Percentiles rank a stretch among this genome's conserved stretches.
These are phyloP conservation scores for Oropetium thomaeum DNA, from an alignment of 176 grass and related monocot species.

Conservation along the genomic window DNA sequence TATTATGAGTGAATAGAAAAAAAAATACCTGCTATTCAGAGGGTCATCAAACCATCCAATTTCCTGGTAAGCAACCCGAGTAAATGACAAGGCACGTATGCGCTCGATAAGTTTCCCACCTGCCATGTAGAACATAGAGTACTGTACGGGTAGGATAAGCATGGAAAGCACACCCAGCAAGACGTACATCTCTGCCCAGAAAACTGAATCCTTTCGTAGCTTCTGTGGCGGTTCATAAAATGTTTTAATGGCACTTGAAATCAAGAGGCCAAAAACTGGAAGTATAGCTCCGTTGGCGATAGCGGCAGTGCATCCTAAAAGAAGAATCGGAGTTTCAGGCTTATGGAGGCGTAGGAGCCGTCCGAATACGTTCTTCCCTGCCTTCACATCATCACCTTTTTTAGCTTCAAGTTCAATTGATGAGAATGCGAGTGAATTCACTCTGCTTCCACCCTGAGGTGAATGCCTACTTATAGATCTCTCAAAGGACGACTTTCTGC, in stretches of 20 bases:
- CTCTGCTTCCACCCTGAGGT: conserved; percentile 34
- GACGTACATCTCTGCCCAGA: conserved; percentile 52
- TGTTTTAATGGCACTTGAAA: conserved; percentile 48
- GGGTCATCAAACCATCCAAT: conserved; percentile 74
- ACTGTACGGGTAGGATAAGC: conserved; percentile 41
- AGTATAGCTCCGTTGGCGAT: conserved; percentile 54
- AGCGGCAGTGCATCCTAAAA: conserved; percentile 43
- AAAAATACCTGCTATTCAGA: conserved; percentile 51
- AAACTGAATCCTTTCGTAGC: conserved; percentile 42
- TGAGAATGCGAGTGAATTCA: conserved; percentile 23
- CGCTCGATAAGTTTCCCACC: conserved; percentile 63
- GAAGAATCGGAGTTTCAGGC: conserved; percentile 43
- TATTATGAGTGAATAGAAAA: conserved; percentile 2
- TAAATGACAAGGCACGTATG: conserved; percentile 48
- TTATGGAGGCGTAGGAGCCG: conserved; percentile 51
- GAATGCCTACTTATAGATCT: conserved; percentile 43
- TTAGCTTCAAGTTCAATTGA: conserved; percentile 5
- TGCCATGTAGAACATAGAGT: conserved; percentile 56
- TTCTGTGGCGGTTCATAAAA: conserved; percentile 47
- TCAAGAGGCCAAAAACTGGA: conserved; percentile 50
- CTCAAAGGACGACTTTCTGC: conserved; percentile 38
- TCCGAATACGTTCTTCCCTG: conserved; percentile 24
- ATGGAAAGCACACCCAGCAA: conserved; percentile 41
- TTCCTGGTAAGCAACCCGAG: conserved; percentile 54
- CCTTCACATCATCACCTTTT: conserved; percentile 21